Percentiles rank a stretch among this genome's conserved stretches.
These are phyloP conservation scores for Leptomonas seymouri DNA, from an alignment of 208 protist species.

Conservation along the genomic window DNA sequence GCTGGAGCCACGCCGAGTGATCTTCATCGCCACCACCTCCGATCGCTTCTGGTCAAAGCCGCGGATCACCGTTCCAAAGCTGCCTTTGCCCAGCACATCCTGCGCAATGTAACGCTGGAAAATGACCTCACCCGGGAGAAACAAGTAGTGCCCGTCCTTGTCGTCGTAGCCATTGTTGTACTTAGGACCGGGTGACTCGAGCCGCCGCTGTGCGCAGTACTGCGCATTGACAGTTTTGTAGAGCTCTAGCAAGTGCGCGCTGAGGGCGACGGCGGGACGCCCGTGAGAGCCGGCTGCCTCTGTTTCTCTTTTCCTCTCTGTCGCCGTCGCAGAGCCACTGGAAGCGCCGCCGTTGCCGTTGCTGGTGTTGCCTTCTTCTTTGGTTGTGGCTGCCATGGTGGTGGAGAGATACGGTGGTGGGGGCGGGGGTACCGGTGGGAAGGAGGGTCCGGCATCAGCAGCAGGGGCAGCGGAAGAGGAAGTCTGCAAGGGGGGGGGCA, in stretches of 20 bases:
- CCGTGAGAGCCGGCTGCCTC: slow-evolving; percentile 9
- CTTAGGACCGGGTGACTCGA: slow-evolving; percentile 65
- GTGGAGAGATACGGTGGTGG: not conserved
- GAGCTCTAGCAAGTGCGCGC: slow-evolving; percentile 50
- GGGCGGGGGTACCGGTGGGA: slow-evolving; percentile 3
- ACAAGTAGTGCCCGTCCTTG: slow-evolving; percentile 89
- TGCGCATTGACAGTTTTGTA: slow-evolving; percentile 80
- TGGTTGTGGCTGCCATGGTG: not conserved
- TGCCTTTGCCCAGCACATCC: slow-evolving; percentile 89
- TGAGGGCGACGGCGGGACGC: slow-evolving; percentile 55
- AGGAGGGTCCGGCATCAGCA: not conserved
- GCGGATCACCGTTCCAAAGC: slow-evolving; percentile 91
- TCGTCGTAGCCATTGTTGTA: slow-evolving; percentile 92
- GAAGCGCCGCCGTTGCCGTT: not conserved
- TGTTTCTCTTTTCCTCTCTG: not conserved
- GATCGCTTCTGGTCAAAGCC: slow-evolving; percentile 85
- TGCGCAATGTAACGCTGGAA: slow-evolving; percentile 84
- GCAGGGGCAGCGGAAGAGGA: not conserved
- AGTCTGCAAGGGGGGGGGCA: not conserved
- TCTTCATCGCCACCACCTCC: slow-evolving; percentile 90
- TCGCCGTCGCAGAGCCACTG: not conserved
- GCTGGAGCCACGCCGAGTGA: slow-evolving; percentile 78
- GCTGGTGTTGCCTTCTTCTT: not conserved
- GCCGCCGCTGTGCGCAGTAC: slow-evolving; percentile 68
- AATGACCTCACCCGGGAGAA: slow-evolving; percentile 84